phyloP scores from a whole-genome alignment of 331 rosid species.

The Spiraea crenata region DNA sequence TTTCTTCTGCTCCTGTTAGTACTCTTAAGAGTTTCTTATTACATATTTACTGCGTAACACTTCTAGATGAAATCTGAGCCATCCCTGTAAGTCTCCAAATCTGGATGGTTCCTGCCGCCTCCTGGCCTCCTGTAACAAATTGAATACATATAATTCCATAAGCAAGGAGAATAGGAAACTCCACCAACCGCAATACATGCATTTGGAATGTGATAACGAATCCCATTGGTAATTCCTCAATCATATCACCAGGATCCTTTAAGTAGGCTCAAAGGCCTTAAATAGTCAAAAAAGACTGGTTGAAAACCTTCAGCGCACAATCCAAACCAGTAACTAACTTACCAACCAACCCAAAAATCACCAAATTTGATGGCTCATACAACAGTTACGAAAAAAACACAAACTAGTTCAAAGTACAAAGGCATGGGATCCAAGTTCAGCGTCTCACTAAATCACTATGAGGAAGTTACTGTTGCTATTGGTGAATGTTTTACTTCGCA shows the following conservation, averaged over 20 bases:
- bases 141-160: background rate
- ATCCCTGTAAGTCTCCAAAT: conserved; percentile 58
- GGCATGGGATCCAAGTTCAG: background rate
- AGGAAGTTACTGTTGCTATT: background rate
- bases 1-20: background rate
- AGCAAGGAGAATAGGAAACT: background rate
- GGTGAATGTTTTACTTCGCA: background rate
- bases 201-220: background rate
- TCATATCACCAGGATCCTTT: background rate
- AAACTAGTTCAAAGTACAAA: background rate
- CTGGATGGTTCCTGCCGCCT: conserved; percentile 64
- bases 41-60: background rate
- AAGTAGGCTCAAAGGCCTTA: background rate
- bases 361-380: background rate
- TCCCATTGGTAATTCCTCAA: background rate
- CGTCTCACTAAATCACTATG: background rate
- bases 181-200: background rate
- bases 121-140: conserved; percentile 56
- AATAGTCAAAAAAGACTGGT: too few relatives aligned
- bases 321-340: background rate
- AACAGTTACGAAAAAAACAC: background rate
- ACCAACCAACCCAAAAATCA: background rate
- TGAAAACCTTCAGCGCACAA: background rate
- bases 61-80: conserved; percentile 73
- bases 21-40: conserved; percentile 2